Percentiles rank a stretch among this genome's conserved stretches.
These are phyloP conservation scores for Lasiodiplodia sp. DNA, from an alignment of 2,329 filamentous ascomycete genomes.

Conservation along the genomic window DNA sequence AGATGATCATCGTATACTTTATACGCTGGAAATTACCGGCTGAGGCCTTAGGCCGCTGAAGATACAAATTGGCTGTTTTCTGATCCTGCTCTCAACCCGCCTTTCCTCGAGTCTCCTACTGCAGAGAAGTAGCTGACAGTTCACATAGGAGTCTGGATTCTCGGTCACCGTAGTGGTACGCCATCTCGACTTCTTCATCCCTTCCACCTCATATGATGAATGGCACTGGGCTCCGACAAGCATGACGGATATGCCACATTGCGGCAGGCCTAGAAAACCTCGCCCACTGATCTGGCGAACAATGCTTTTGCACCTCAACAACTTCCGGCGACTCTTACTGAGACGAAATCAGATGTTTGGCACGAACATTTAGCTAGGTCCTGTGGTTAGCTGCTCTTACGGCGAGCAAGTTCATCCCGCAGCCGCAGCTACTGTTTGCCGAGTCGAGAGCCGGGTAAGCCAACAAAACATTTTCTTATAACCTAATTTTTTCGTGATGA, in stretches of 20 bases:
- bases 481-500: slow-evolving; percentile 52
- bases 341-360: not conserved
- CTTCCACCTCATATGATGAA: slow-evolving; percentile 72
- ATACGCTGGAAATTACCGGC: slow-evolving; percentile 55
- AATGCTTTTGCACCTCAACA: not conserved
- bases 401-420: not conserved
- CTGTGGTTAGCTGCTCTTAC: not conserved
- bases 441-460: slow-evolving; percentile 29
- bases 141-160: slow-evolving; percentile 18
- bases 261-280: slow-evolving; percentile 99
- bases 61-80: slow-evolving; percentile 51
- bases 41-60: slow-evolving; percentile 47
- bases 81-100: slow-evolving; percentile 38
- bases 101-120: not conserved
- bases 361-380: not conserved
- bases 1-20: slow-evolving; percentile 50
- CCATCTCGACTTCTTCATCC: slow-evolving; percentile 17
- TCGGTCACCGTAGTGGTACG: slow-evolving; percentile 39
- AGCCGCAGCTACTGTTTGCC: not conserved
- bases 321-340: slow-evolving; percentile 2
- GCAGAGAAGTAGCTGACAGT: slow-evolving; percentile 14
- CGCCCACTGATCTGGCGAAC: slow-evolving; percentile 78
- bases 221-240: slow-evolving; percentile 96
- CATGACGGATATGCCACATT: slow-evolving; percentile 84
- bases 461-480: slow-evolving; percentile 34